Conservation (phyloP, 306 rosid genomes). For the Spatholobus suberectus region DNA sequence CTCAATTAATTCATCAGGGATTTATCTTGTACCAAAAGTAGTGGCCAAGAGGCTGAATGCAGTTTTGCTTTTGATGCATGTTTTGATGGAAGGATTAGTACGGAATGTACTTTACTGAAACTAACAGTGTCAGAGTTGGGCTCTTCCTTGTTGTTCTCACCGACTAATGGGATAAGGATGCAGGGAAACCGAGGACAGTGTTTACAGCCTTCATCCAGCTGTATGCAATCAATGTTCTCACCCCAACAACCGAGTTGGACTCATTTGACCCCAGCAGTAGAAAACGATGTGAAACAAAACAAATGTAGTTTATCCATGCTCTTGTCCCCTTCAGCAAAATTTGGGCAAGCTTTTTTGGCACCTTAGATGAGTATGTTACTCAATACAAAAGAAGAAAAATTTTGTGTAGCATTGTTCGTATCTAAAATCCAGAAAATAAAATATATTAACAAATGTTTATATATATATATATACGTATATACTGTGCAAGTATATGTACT, state of each 20-base stretch:
- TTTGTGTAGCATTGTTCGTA: not conserved
- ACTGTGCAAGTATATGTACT: too few species aligned
- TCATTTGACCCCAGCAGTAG: not conserved
- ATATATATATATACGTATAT: too few species aligned
- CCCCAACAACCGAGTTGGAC: constrained; percentile 37
- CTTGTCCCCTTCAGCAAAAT: not conserved
- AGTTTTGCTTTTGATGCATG: not conserved
- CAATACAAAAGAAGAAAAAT: not conserved
- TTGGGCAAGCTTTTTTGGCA: not conserved
- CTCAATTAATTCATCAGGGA: too few species aligned
- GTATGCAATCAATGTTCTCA: constrained; percentile 37
- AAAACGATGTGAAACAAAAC: not conserved
- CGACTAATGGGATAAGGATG: constrained; percentile 36
- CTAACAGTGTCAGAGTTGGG: not conserved
- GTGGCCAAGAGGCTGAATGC: too few species aligned
- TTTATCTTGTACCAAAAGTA: too few species aligned
- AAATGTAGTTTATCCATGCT: not conserved
- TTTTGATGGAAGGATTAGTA: constrained; percentile 11
- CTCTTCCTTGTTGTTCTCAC: not conserved
- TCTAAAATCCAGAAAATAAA: too few species aligned
- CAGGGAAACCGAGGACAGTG: not conserved
- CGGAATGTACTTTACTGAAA: constrained; percentile 35
- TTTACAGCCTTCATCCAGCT: constrained; percentile 49
- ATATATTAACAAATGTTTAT: too few species aligned
- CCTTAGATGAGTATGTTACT: not conserved